A percentile compares a stretch with the other conserved stretches of the same genome.
These are phyloP conservation scores for Penicillium cosmopolitanum DNA, from an alignment of 495 filamentous ascomycete genomes.

Conservation along the genomic window DNA sequence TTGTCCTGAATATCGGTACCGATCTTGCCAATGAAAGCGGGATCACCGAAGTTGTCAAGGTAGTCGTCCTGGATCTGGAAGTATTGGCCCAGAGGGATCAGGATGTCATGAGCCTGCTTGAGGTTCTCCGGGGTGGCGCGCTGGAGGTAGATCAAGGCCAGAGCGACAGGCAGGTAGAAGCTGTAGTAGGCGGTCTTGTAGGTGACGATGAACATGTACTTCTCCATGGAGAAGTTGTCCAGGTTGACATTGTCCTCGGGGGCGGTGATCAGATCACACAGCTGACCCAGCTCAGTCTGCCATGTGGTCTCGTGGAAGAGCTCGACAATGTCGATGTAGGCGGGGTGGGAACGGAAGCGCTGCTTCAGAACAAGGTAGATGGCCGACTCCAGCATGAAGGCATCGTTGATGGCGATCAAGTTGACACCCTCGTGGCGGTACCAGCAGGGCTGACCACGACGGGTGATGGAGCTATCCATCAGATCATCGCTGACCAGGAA, in stretches of 20 bases:
- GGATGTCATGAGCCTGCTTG: constrained; percentile 81
- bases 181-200: constrained; percentile 99
- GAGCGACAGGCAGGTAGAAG: constrained; percentile 97
- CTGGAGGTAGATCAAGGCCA: constrained; percentile 80
- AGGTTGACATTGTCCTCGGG: constrained; percentile 89
- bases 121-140: constrained; percentile 84
- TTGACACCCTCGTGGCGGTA: constrained; percentile 85
- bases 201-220: constrained; percentile 97
- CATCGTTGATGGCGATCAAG: constrained; percentile 96
- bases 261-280: constrained; percentile 92
- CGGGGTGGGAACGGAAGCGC: constrained; percentile 81
- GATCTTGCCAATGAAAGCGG: constrained; percentile 96
- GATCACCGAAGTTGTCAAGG: constrained; percentile 94
- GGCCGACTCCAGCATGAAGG: constrained; percentile 89
- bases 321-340: constrained; percentile 89
- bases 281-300: constrained; percentile 93
- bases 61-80: constrained; percentile 99
- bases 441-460: constrained; percentile 93
- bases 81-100: constrained; percentile 98
- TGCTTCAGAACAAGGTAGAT: constrained; percentile 94
- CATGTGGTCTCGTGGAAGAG: constrained; percentile 93
- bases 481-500: constrained; percentile 99
- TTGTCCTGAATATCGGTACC: constrained; percentile 99
- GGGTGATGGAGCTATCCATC: constrained; percentile 93
- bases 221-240: constrained; percentile 89